These are phyloP conservation scores for Coemansia furcata DNA, from an alignment of 192 early-diverging fungal genomes.

Conservation along the genomic window DNA sequence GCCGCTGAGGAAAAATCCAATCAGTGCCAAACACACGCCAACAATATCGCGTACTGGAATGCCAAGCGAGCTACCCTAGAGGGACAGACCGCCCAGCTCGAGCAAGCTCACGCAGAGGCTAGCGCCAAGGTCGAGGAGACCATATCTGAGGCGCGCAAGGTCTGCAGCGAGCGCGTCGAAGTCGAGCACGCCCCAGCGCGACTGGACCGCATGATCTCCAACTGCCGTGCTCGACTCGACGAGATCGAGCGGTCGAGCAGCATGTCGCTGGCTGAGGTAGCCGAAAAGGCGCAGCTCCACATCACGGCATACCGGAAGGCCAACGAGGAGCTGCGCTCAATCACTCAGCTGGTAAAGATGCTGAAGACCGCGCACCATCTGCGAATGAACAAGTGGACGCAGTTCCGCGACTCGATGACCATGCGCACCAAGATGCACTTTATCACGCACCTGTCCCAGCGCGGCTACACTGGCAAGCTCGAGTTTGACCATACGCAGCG, in stretches of 20 bases:
- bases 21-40: constrained; percentile 28
- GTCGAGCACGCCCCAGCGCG: constrained; percentile 39
- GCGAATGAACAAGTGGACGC: constrained; percentile 63
- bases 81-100: constrained; percentile 12
- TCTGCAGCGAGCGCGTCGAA: constrained; percentile 64
- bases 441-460: constrained; percentile 64
- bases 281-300: constrained; percentile 53
- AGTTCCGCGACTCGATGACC: constrained; percentile 75
- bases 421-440: constrained; percentile 74
- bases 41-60: constrained; percentile 59
- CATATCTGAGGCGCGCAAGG: constrained; percentile 53
- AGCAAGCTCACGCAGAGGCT: constrained; percentile 24
- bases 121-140: constrained; percentile 44
- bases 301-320: constrained; percentile 57
- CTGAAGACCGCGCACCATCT: constrained; percentile 58
- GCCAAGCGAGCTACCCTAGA: constrained; percentile 47
- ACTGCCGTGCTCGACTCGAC: constrained; percentile 50
- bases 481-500: constrained; percentile 68
- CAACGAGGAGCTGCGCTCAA: constrained; percentile 52
- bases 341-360: constrained; percentile 51
- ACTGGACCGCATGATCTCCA: constrained; percentile 63
- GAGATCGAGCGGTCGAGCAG: constrained; percentile 64
- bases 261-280: constrained; percentile 60
- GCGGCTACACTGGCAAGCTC: constrained; percentile 82
- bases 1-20: constrained; percentile 30